Percentiles rank a stretch among this genome's conserved stretches.
Conservation (phyloP, 176 grass and related monocot species). For the Alopecurus myosuroides region DNA sequence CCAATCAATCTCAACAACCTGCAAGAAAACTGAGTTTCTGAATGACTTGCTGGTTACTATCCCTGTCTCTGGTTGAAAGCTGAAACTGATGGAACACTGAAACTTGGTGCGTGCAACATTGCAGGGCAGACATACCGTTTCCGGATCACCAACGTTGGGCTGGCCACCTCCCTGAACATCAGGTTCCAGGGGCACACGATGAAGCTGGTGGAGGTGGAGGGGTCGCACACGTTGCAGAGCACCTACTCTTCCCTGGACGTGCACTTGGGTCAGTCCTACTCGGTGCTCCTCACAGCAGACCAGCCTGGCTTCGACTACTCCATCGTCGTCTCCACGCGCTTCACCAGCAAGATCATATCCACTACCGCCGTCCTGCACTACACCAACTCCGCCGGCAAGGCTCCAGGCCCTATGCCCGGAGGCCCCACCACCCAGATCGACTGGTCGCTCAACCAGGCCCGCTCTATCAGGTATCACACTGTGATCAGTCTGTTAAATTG, state of each 20-base stretch:
- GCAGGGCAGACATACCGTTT: constrained; percentile 77
- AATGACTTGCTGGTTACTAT: not conserved
- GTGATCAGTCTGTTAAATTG: not conserved
- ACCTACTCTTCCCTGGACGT: constrained; percentile 78
- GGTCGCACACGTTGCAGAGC: constrained; percentile 76
- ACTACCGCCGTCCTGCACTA: constrained; percentile 64
- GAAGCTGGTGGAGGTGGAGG: constrained; percentile 89
- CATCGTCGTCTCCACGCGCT: constrained; percentile 79
- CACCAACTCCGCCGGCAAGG: constrained; percentile 55
- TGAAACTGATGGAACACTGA: not conserved
- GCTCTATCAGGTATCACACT: constrained; percentile 56
- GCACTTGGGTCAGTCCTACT: constrained; percentile 90
- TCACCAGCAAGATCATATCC: constrained; percentile 53
- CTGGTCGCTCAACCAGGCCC: constrained; percentile 85
- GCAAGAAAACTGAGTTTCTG: not conserved
- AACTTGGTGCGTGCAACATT: not conserved
- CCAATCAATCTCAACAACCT: not conserved
- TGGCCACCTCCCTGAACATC: constrained; percentile 71
- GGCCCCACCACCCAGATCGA: constrained; percentile 71
- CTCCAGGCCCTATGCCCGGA: constrained; percentile 30
- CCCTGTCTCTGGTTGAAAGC: too few species aligned
- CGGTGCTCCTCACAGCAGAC: constrained; percentile 73
- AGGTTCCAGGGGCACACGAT: constrained; percentile 85
- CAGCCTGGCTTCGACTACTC: constrained; percentile 64
- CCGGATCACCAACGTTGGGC: constrained; percentile 75